Conservation (phyloP, 345 rosid genomes). For the Combretum micranthum region DNA sequence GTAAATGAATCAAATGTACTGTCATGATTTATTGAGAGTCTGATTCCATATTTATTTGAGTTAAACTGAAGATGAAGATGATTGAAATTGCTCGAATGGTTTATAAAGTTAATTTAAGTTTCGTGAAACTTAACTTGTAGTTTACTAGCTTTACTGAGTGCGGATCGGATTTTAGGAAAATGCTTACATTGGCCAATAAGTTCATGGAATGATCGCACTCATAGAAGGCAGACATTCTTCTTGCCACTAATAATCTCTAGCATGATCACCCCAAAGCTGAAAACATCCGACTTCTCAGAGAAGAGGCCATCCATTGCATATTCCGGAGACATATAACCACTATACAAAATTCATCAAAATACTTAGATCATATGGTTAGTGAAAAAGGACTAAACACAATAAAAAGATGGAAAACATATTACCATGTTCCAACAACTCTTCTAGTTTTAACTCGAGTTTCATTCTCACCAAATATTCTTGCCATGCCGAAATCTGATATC, state of each 20-base stretch:
- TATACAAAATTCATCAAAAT: neutral
- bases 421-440: constrained; percentile 11
- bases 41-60: too few species aligned
- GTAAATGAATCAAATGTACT: too few species aligned
- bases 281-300: constrained; percentile 13
- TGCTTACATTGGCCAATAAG: constrained; percentile 4
- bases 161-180: too few species aligned
- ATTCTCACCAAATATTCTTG: constrained; percentile 7
- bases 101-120: too few species aligned
- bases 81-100: too few species aligned
- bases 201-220: neutral
- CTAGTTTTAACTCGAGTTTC: constrained; percentile 4
- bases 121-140: too few species aligned
- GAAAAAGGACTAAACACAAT: neutral
- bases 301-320: constrained; percentile 12
- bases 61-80: too few species aligned
- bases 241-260: constrained; percentile 10
- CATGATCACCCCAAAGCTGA: constrained; percentile 13
- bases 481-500: constrained; percentile 14
- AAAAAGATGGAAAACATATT: neutral
- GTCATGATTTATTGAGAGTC: too few species aligned
- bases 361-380: neutral
- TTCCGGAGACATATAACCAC: constrained; percentile 3
- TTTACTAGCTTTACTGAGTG: too few species aligned
- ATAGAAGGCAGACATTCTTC: constrained; percentile 3